phyloP scores from a whole-genome alignment of 1,284 basidiomycete species.

The Erythrobasidium hasegawianum region DNA sequence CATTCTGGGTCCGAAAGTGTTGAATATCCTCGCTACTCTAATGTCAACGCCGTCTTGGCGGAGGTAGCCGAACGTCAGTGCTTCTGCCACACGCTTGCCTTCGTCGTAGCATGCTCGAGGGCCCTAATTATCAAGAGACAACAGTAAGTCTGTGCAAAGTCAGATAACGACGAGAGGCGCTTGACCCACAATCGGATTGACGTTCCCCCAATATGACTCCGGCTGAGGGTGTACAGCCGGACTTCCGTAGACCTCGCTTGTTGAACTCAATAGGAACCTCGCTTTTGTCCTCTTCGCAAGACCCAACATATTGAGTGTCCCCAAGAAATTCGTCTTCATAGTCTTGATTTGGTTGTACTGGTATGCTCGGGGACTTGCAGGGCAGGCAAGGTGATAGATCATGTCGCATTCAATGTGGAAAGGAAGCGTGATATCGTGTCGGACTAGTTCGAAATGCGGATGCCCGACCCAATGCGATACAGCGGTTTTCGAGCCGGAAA shows the following conservation, averaged over 20 bases:
- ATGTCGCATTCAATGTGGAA: conserved; percentile 96
- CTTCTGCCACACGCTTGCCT: conserved; percentile 56
- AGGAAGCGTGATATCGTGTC: conserved; percentile 93
- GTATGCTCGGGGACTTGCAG: conserved; percentile 67
- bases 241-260: conserved; percentile 78
- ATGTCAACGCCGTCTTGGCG: conserved; percentile 92
- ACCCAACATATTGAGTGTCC: conserved; percentile 95
- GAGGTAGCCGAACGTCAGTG: conserved; percentile 88
- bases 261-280: conserved; percentile 71
- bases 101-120: conserved; percentile 98
- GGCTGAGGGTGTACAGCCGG: conserved; percentile 84
- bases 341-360: conserved; percentile 72
- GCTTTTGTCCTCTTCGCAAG: conserved; percentile 97
- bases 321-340: conserved; percentile 96
- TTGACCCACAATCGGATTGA: conserved; percentile 73
- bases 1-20: conserved; percentile 59
- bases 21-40: conserved; percentile 93
- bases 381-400: conserved; percentile 94
- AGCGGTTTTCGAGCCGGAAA: conserved; percentile 92
- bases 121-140: no score
- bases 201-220: conserved; percentile 73
- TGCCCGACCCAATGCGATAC: conserved; percentile 67
- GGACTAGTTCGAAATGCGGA: conserved; percentile 95
- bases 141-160: no score
- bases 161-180: no score